Evolutionary conservation across 1,284 basidiomycete genomes (phyloP), one percentile per base, ranked within the genome.

Genomic region (Wolfiporia cocos): DNA sequence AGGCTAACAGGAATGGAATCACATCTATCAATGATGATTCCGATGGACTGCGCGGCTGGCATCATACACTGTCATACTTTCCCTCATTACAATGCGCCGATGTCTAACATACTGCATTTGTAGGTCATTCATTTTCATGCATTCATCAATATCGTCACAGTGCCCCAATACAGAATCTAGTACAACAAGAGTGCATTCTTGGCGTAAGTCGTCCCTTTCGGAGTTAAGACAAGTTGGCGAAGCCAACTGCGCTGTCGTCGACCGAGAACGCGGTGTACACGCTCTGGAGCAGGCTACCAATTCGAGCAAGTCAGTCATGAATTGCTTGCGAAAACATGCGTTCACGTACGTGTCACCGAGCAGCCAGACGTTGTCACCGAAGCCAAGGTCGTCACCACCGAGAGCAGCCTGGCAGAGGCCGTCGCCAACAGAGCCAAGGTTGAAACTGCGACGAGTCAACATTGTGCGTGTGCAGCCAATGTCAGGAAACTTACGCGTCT

Each of bases 281-380:
- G 44, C 49, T 52, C 39, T 44, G 41, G 52, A 50, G 47, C 39
- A 54, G 34, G 22, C 45, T 53, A 39, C 58, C 7, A 7, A 28
- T 14, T 14, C 26, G 14, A 14, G 7, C 26, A 14, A 14, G 14
- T 28, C 26, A 28, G 26, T 28, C 7, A 28, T 14, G 9, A 14
- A 14, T 9, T 28, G 26, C 14, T n/a, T n/a, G n/a, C n/a, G n/a
- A n/a, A n/a, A n/a, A n/a, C 26, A 28, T 28, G 26, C 26, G 26
- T 14, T 28, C 5, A 32, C 49, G 44, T 26, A 61, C 37, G 50
- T 47, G 38, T 61, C 59, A 34, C 60, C 58, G 44, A 62, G 48
- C 30, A 62, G 53, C 60, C 60, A 61, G 43, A 56, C 52, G 46
- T 54, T 51, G 48, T 31, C 42, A 17, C 58, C 58, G 37, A 57